Evolutionary conservation across 768 basidiomycete genomes (phyloP), one percentile per base, ranked within the genome.

Genomic region (Termitomyces bulborhizus): DNA sequence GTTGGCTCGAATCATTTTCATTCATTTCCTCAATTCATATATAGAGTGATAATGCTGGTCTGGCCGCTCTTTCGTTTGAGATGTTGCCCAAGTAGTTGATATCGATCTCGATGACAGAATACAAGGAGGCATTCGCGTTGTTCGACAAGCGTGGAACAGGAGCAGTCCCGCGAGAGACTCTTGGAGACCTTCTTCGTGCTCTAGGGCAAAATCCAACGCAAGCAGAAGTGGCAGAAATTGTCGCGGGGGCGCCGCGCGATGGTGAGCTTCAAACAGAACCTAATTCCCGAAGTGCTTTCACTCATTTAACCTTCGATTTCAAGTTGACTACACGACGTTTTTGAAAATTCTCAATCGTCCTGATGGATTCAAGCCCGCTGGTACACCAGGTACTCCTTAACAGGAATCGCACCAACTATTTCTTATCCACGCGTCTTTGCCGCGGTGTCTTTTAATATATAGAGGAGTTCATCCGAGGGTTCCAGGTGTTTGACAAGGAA

Each of bases 161-260:
- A 15, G 80, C 88, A 13, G 91, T 99, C 31, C 89, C 94, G 0
- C 76, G 89, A 3, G 90, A 94, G 58, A 87, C 86, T 0, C 75
- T 99, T 1, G 97, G 97, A 8, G 96, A 98, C 69, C 82, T 99
- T 9, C 74, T 99, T 15, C 83, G 97, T 43, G 93, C 93, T 0
- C 76, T 99, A 3, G 97, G 97, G 2, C 97, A 98, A 75, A 99
- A 99, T 69, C 97, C 97, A n/a, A 98, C 96, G 0, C 97, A 98
- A 69, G 86, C 90, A n/a, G 95, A 99, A 71, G 94, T 98, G 4
- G 81, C 83, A 8, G 88, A 93, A 18, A 84, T 98, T 60, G 81
- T 90, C 29, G 72, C 76, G 4, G 68, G 73, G 13, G 85, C 91
- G 3, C 91, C 91, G 15, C 75, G 84, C 55, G 90, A 95, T 55